Evolutionary conservation across 805 yeast species (phyloP).

Genomic region (Huiozyma sinensis): DNA sequence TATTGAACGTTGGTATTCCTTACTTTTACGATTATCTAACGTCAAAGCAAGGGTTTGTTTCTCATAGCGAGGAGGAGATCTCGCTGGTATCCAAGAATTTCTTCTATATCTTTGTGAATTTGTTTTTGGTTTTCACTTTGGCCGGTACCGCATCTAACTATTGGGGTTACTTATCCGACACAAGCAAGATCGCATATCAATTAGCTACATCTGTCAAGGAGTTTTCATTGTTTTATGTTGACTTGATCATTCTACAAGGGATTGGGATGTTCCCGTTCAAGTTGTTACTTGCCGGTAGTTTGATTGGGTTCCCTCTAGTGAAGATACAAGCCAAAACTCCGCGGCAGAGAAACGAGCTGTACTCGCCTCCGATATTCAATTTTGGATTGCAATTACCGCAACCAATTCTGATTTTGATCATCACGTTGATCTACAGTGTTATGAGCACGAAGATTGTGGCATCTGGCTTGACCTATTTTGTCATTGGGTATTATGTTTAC

Average conservation of each 20-base stretch:
- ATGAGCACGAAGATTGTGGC: conserved; percentile 79
- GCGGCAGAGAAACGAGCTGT: conserved; percentile 61
- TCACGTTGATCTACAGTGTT: conserved; percentile 78
- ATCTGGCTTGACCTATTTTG: conserved; percentile 75
- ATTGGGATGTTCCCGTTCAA: conserved; percentile 87
- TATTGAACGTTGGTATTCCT: conserved; percentile 75
- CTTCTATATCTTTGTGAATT: conserved; percentile 85
- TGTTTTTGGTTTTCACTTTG: conserved; percentile 86
- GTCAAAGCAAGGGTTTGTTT: conserved; percentile 74
- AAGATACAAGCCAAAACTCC: conserved; percentile 64
- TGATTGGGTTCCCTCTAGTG: conserved; percentile 64
- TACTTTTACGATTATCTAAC: conserved; percentile 79
- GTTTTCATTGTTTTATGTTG: conserved; percentile 81
- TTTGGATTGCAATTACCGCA: conserved; percentile 89
- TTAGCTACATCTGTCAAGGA: conserved; percentile 73
- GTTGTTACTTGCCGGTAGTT: conserved; percentile 67
- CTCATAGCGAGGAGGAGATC: conserved; percentile 86
- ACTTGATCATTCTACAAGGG: conserved; percentile 71
- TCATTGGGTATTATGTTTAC: conserved; percentile 78
- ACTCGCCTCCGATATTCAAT: conserved; percentile 84
- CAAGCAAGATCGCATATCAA: conserved; percentile 79
- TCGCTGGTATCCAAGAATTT: conserved; percentile 87
- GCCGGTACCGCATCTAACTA: conserved; percentile 84
- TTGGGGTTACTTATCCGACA: conserved; percentile 75
- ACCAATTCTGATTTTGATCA: conserved; percentile 75